Evolutionary conservation across 169 alveolate species (phyloP).

Genomic region (Fabrea salina): DNA sequence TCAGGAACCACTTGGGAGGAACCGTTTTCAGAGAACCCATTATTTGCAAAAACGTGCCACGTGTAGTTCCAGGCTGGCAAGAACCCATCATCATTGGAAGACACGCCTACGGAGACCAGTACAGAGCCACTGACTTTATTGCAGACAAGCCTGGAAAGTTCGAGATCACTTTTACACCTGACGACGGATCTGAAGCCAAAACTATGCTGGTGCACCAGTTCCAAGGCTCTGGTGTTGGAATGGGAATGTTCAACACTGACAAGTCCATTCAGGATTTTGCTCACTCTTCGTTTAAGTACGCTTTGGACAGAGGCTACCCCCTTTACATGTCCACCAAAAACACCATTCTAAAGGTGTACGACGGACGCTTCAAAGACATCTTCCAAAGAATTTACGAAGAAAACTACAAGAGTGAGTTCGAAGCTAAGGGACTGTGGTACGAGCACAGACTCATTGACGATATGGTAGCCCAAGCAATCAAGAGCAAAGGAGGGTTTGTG

Average conservation of each 20-base stretch:
- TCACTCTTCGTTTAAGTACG: constrained; percentile 58
- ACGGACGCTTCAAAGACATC: constrained; percentile 93
- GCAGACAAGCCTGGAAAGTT: constrained; percentile 60
- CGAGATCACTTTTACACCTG: constrained; percentile 55
- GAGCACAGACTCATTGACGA: constrained; percentile 96
- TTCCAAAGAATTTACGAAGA: constrained; percentile 87
- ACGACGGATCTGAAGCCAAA: constrained; percentile 52
- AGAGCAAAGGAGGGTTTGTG: constrained; percentile 94
- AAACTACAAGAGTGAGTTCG: constrained; percentile 82
- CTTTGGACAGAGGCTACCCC: constrained; percentile 73
- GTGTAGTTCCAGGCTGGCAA: constrained; percentile 90
- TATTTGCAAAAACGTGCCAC: constrained; percentile 87
- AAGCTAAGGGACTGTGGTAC: constrained; percentile 82
- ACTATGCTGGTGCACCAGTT: constrained; percentile 52
- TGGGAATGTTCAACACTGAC: constrained; percentile 77
- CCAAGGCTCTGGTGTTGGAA: constrained; percentile 52
- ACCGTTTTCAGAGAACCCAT: constrained; percentile 96
- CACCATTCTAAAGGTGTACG: constrained; percentile 91
- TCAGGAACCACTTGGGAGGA: constrained; percentile 92
- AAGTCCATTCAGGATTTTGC: constrained; percentile 68
- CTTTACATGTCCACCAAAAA: constrained; percentile 91
- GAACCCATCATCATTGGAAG: constrained; percentile 73
- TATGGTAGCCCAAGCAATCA: constrained; percentile 94
- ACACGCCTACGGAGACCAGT: constrained; percentile 78
- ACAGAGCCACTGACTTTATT: constrained; percentile 70